Evolutionary conservation across 495 filamentous ascomycete genomes (phyloP), one percentile per base, ranked within the genome.

Genomic region (Elaphomyces granulatus): DNA sequence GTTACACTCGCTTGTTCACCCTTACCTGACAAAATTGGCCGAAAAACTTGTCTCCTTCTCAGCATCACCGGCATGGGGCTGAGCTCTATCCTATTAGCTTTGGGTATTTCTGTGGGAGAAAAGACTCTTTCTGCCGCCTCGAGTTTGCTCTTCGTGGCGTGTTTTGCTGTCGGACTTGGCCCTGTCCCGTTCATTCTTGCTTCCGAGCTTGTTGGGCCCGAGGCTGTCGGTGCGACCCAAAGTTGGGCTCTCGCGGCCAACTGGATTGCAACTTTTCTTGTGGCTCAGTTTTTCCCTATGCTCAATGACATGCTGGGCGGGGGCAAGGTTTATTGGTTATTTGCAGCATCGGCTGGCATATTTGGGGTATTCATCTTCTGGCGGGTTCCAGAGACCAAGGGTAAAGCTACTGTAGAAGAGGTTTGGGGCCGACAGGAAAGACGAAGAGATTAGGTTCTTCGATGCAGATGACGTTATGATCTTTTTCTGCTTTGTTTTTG

Each of bases 171-270:
- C n/a, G 90, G 90, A 1, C 66, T 98, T 0, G 90, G 90, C 0
- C 92, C 90, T 0, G 78, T 98, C 2, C 90, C 90, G 0, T 98
- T 96, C 63, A 88, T 95, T 48, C 70, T 98, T 21, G 78, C 87
- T 1, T 81, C 80, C 2, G 87, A 94, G 59, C 72, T 94, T 2
- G 92, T 95, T 3, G 81, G 78, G 0, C 76, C 82, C 2, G 82
- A 88, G 47, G 87, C 88, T 0, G 85, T 94, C 1, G 88, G 87
- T 0, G 84, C 87, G 0, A 78, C 83, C 3, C 90, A 98, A 57
- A 80, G 74, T 23, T 83, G 81, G 64, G 83, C 80, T 0, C 58
- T 96, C 23, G 82, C 78, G 0, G 81, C 83, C 2, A 98, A 85
- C 59, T 96, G 90, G 74, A 67, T 83, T 18, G 81, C 87, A 1